These are phyloP conservation scores for Pythium sukuiense DNA, from an alignment of 352 stramenopile species.

Conservation along the genomic window DNA sequence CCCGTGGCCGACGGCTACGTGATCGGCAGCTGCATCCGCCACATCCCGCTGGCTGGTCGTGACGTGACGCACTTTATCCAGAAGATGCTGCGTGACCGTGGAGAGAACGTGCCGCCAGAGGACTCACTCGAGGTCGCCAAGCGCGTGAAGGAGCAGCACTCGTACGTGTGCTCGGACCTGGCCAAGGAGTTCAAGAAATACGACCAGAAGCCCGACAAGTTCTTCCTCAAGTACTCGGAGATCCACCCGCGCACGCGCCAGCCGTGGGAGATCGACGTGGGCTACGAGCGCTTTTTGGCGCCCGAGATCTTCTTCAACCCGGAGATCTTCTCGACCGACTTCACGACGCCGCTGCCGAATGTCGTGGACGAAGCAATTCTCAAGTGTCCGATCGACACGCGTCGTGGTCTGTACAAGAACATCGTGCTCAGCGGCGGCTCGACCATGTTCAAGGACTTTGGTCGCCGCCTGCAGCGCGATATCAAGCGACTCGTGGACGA, in stretches of 20 bases:
- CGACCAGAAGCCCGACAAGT: slow-evolving; percentile 92
- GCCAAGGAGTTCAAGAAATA: slow-evolving; percentile 97
- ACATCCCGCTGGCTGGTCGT: slow-evolving; percentile 92
- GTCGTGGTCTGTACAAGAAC: slow-evolving; percentile 95
- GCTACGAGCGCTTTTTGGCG: slow-evolving; percentile 93
- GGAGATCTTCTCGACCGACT: slow-evolving; percentile 95
- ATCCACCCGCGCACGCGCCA: slow-evolving; percentile 78
- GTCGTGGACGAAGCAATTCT: slow-evolving; percentile 95
- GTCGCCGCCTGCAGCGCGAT: slow-evolving; percentile 90
- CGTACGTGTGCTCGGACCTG: slow-evolving; percentile 94
- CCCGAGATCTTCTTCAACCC: slow-evolving; percentile 98
- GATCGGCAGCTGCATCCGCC: slow-evolving; percentile 94
- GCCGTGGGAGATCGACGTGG: slow-evolving; percentile 89
- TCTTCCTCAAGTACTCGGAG: slow-evolving; percentile 88
- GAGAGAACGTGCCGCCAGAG: slow-evolving; percentile 90
- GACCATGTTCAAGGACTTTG: slow-evolving; percentile 98
- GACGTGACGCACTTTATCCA: slow-evolving; percentile 97
- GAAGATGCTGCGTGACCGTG: slow-evolving; percentile 91
- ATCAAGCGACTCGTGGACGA: slow-evolving; percentile 93
- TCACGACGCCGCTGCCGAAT: slow-evolving; percentile 90
- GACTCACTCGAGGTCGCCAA: slow-evolving; percentile 91
- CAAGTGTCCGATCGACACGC: slow-evolving; percentile 95
- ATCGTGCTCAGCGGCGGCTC: slow-evolving; percentile 94
- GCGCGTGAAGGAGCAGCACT: slow-evolving; percentile 94
- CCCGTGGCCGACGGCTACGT: slow-evolving; percentile 94